Base-by-base conservation (phyloP, 1,284 basidiomycete species). In the Malassezia equina region DNA sequence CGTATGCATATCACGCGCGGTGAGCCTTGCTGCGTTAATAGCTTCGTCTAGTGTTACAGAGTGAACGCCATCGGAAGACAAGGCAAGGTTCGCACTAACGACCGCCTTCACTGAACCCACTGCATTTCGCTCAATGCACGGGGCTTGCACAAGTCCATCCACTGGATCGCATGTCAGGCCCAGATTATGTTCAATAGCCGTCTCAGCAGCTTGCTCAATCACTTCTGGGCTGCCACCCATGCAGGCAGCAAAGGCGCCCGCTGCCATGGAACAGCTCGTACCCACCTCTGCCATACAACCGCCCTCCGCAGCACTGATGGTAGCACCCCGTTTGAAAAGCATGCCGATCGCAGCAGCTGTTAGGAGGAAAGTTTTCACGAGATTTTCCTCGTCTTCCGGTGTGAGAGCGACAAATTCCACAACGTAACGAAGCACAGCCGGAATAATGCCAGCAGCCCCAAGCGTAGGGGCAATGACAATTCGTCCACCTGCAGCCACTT, bases 261-360 rank as follows among this genome's bases (percentile, higher is more conserved):
- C 86, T 1, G 90, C 88, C 87, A 90, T 91, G 1, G 86, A 87
- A 63, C 86, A 88, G 1, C 88, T 88, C 28, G 89, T 87, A 1
- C 74, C 74, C 0, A 75, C 70, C 53, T 74, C 68, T 40, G 63
- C 78, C 78, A 78, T 78, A 58, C 77, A 78, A 1, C 66, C 69
- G 12, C 68, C 67, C 75, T 96, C 91, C 0, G 93, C 91, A 8
- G 91, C 93, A 40, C 85, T 88, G 47, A 96, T 95, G 0, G 91
- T 95, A 52, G 90, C 91, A 21, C 91, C 91, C 51, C 91, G 82
- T 75, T 96, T 96, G 80, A 93, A 95, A 17, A 96, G 78, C 93
- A 96, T 96, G 4, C 90, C 90, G 51, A 95, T 78, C 1, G 90
- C 90, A 82, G 67, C 53, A 43, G 89, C 86, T 3, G 87, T 90